Conservation (phyloP, 345 rosid species). For the Litchi chinensis region DNA sequence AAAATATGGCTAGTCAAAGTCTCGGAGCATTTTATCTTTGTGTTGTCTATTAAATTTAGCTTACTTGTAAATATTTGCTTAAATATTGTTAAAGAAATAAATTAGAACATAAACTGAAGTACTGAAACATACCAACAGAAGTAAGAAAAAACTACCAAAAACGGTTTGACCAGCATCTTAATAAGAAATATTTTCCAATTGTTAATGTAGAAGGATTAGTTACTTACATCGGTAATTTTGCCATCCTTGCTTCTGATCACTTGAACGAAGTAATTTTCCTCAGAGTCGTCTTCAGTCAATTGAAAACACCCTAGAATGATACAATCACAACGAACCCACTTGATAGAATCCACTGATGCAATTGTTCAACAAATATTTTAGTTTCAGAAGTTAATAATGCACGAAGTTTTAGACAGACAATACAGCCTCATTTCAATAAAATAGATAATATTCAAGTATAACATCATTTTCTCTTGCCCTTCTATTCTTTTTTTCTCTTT, state of each 20-base stretch:
- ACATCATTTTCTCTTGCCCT: constrained; percentile 5
- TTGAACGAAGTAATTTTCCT: constrained; percentile 77
- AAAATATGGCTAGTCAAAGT: background rate
- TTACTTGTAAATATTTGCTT: background rate
- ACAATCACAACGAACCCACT: constrained; percentile 78
- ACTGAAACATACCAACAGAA: background rate
- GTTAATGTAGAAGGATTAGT: constrained; percentile 1
- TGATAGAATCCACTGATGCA: constrained; percentile 87
- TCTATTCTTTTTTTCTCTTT: background rate
- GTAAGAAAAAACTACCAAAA: background rate
- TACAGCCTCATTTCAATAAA: background rate
- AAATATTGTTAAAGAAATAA: background rate
- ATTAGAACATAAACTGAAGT: background rate
- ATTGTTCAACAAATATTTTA: constrained; percentile 30
- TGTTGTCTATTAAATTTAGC: background rate
- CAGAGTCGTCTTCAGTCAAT: constrained; percentile 58
- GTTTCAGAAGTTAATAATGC: constrained; percentile 21
- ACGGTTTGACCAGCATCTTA: background rate
- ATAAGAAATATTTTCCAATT: background rate
- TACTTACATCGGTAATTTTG: constrained; percentile 71
- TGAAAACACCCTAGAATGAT: constrained; percentile 78
- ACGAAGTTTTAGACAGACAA: background rate
- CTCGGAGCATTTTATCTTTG: background rate
- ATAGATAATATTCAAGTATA: background rate
- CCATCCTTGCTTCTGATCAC: constrained; percentile 74